These are phyloP conservation scores for Plantago ovata DNA, from an alignment of 257 asterid genomes.

Conservation along the genomic window DNA sequence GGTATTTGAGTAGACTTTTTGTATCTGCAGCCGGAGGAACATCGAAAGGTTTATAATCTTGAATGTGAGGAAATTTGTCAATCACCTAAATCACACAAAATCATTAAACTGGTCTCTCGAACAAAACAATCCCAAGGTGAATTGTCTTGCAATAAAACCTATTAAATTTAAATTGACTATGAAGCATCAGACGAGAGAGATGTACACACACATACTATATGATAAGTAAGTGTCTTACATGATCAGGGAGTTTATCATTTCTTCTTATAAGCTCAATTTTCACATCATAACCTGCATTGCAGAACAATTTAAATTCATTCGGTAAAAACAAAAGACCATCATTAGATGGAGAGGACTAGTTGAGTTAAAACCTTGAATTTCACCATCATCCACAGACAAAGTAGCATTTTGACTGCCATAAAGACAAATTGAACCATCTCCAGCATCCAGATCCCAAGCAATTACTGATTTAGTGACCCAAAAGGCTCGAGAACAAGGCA, in stretches of 20 bases:
- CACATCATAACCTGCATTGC: constrained; percentile 61
- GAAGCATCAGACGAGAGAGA: constrained; percentile 9
- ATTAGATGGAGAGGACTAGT: neutral
- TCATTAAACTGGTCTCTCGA: constrained; percentile 1
- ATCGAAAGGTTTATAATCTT: constrained; percentile 47
- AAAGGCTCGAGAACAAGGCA: constrained; percentile 63
- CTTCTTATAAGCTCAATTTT: constrained; percentile 49
- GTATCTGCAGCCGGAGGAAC: constrained; percentile 53
- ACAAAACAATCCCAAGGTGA: neutral
- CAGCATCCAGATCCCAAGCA: constrained; percentile 74
- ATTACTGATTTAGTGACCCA: constrained; percentile 73
- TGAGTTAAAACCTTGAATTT: constrained; percentile 52
- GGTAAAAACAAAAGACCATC: neutral
- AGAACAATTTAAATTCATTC: constrained; percentile 13
- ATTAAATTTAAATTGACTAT: constrained; percentile 13
- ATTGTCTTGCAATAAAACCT: neutral
- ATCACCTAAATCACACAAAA: constrained; percentile 44
- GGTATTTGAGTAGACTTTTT: constrained; percentile 55
- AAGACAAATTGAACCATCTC: constrained; percentile 58
- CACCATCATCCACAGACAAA: constrained; percentile 45
- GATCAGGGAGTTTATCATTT: constrained; percentile 46
- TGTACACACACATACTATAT: neutral
- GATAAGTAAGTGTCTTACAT: constrained; percentile 39
- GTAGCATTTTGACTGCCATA: constrained; percentile 71
- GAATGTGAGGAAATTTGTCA: constrained; percentile 77